phyloP scores from a whole-genome alignment of 352 stramenopile species.

The Phytophthora capsici region DNA sequence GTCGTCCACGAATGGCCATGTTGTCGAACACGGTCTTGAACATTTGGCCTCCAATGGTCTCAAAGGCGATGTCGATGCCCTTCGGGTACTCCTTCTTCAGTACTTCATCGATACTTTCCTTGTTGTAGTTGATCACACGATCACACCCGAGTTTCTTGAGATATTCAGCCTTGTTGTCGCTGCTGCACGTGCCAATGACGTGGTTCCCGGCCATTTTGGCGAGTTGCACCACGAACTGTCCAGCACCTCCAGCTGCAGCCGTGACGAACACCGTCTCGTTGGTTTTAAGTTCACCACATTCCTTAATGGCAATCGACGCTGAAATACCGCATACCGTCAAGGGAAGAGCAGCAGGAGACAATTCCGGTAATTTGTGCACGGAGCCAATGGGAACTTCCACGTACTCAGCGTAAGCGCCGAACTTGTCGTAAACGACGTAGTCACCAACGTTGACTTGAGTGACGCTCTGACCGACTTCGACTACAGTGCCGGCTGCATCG shows the following conservation, averaged over 20 bases:
- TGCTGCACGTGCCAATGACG: constrained; percentile 83
- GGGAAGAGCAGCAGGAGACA: constrained; percentile 35
- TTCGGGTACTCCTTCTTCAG: constrained; percentile 41
- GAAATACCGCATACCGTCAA: constrained; percentile 55
- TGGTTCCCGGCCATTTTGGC: constrained; percentile 77
- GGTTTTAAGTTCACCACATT: constrained; percentile 51
- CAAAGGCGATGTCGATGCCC: constrained; percentile 38
- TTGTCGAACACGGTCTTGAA: constrained; percentile 54
- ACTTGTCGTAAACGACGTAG: constrained; percentile 52
- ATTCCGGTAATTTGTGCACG: constrained; percentile 37
- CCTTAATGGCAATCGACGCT: constrained; percentile 54
- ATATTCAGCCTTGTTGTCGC: constrained; percentile 78
- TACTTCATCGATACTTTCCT: constrained; percentile 43
- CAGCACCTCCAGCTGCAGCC: constrained; percentile 68
- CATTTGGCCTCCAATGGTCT: constrained; percentile 37
- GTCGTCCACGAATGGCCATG: constrained; percentile 47
- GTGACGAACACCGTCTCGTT: constrained; percentile 67
- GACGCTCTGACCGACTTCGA: constrained; percentile 43
- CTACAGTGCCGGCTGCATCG: constrained; percentile 47
- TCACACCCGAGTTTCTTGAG: constrained; percentile 63
- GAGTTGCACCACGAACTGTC: constrained; percentile 82
- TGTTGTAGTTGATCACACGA: constrained; percentile 84
- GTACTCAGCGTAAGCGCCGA: constrained; percentile 47
- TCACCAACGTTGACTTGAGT: constrained; percentile 46
- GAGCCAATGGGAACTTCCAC: constrained; percentile 40